Evolutionary conservation across 768 basidiomycete genomes (phyloP), one percentile per base, ranked within the genome.

Genomic region (Chalciporus sphaerocephalus): DNA sequence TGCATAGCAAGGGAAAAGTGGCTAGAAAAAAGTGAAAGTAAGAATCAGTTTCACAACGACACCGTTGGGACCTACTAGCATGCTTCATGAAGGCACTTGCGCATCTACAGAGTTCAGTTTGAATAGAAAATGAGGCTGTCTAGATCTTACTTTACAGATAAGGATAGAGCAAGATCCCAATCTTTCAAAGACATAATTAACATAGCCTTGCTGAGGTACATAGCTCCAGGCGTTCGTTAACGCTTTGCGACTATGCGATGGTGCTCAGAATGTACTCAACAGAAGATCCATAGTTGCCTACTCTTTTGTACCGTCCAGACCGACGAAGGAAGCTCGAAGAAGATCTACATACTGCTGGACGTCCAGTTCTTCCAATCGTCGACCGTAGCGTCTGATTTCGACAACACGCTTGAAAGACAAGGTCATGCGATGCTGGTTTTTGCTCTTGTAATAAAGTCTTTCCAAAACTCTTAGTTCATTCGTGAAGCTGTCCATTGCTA

Each of bases 381-480:
- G 54, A 40, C 57, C 57, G 23, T 51, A 78, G 42, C 79, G 73
- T 50, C 83, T 72, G 16, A 83, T 69, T 57, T 90, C 89, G 9
- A 60, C 55, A 13, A 84, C 68, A 23, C 79, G 79, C 36, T 54
- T 56, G 84, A 86, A 90, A 61, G 87, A 88, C 10, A 88, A 50
- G 22, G 63, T 53, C 39, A 35, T 45, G 34, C 62, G 58, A 37
- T 65, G 65, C 72, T 92, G 88, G 53, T 89, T 91, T 58, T 85
- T 87, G 51, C 79, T 80, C 54, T 87, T 87, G 67, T 91, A 90
- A 60, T 82, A 83, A 2, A 90, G 59, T 48, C 83, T 72, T 53
- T 83, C 79, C 27, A 90, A 69, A 16, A 86, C 62, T 41, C 75
- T 74, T 5, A 79, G 60, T 54, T 61, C 59, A 40, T 60, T 52